Evolutionary conservation across 257 asterid species (phyloP).

Genomic region (Ajuga chamaepitys): DNA sequence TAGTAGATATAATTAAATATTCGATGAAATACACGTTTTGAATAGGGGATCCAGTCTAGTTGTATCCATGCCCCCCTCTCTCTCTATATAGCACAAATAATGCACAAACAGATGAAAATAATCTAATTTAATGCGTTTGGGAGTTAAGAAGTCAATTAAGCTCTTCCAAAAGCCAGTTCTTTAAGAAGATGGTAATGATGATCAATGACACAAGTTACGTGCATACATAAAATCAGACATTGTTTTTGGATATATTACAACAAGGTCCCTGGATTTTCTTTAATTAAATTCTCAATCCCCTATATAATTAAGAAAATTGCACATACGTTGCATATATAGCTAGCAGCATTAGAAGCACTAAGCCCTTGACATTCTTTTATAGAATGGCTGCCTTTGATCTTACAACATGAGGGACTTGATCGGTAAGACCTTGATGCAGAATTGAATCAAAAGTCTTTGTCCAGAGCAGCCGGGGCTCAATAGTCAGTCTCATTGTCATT

Average conservation of each 20-base stretch:
- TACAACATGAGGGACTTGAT: conserved; percentile 7
- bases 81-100: too few relatives aligned
- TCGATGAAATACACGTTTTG: too few relatives aligned
- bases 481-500: conserved; percentile 55
- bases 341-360: conserved; percentile 46
- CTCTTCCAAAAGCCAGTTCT: too few relatives aligned
- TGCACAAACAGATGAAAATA: too few relatives aligned
- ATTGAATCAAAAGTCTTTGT: conserved; percentile 30
- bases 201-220: neutral
- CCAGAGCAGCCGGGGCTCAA: conserved; percentile 43
- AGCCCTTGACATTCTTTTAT: neutral
- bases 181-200: neutral
- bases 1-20: too few relatives aligned
- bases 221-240: conserved; percentile 14
- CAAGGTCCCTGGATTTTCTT: conserved; percentile 10
- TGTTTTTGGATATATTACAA: conserved; percentile 19
- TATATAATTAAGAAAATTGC: conserved; percentile 3
- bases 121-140: too few relatives aligned
- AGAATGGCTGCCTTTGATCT: conserved; percentile 46
- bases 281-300: conserved; percentile 6
- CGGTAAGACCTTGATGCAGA: neutral
- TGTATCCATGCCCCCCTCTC: too few relatives aligned
- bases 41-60: too few relatives aligned
- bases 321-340: conserved; percentile 8
- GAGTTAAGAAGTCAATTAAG: neutral